These are phyloP conservation scores for Yamagishiella unicocca DNA, from an alignment of 139 green algal species.

Conservation along the genomic window DNA sequence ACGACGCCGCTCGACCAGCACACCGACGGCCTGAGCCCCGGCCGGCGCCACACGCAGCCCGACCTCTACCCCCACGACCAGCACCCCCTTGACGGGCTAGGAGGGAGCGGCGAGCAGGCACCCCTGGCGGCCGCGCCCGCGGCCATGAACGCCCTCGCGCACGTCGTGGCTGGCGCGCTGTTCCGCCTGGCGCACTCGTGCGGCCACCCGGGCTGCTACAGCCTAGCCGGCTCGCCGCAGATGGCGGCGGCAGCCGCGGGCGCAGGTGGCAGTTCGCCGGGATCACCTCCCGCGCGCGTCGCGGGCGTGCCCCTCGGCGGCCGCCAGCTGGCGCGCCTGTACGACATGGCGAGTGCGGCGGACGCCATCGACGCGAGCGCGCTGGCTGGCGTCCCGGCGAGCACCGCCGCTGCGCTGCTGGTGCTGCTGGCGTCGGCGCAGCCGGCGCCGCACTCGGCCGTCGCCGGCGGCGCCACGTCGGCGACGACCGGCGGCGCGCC, in stretches of 20 bases:
- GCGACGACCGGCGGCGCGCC: background rate
- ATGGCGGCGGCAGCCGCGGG: background rate
- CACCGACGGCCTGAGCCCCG: no score
- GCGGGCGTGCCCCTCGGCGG: background rate
- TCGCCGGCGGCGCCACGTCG: background rate
- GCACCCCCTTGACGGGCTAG: no score
- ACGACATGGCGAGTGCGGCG: conserved; percentile 21
- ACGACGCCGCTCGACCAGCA: no score
- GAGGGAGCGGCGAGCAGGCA: no score
- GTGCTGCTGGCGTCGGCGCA: conserved; percentile 36
- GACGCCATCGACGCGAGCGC: background rate
- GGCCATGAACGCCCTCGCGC: background rate
- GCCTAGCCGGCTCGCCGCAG: background rate
- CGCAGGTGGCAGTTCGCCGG: background rate
- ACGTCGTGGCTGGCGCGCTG: background rate
- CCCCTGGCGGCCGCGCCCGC: no score
- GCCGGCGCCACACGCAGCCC: no score
- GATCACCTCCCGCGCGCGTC: background rate
- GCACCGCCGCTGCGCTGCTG: conserved; percentile 23
- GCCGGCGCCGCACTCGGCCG: conserved; percentile 19
- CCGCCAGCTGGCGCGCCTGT: conserved; percentile 22
- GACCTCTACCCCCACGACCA: no score
- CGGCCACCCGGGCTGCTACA: conserved; percentile 27
- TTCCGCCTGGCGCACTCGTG: conserved; percentile 12
- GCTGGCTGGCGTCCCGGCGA: background rate